These are phyloP conservation scores for Ustilago tritici DNA, from an alignment of 1,284 basidiomycete genomes.

Conservation along the genomic window DNA sequence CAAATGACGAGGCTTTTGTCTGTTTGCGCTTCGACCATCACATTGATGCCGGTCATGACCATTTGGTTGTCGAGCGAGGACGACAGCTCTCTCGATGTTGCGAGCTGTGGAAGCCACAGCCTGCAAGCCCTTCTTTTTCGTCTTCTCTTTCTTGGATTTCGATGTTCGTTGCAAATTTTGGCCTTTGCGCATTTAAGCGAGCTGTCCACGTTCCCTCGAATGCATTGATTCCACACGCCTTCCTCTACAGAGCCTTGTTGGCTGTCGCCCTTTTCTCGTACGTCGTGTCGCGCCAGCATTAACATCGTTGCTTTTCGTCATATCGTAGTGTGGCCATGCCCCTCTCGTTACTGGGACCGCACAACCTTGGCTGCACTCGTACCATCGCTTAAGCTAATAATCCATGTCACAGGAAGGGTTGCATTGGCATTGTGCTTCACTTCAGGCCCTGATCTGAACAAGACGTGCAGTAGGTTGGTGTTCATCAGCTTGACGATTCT, in stretches of 20 bases:
- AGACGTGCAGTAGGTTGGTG: neutral
- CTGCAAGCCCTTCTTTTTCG: too few species aligned
- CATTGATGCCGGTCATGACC: too few species aligned
- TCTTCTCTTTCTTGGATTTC: too few species aligned
- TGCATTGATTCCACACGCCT: conserved; percentile 16
- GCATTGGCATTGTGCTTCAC: neutral
- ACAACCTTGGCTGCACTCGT: neutral
- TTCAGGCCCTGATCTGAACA: neutral
- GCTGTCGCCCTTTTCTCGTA: conserved; percentile 1
- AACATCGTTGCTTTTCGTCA: neutral
- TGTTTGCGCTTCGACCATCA: too few species aligned
- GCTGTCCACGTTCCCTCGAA: conserved; percentile 48
- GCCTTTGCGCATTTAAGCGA: conserved; percentile 37
- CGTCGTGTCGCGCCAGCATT: neutral
- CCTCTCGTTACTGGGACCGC: neutral
- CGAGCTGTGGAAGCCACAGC: too few species aligned
- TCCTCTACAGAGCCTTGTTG: neutral
- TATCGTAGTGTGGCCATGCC: neutral
- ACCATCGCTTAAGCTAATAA: neutral
- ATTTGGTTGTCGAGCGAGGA: too few species aligned
- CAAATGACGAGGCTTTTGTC: too few species aligned
- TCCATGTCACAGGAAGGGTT: neutral
- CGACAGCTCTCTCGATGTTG: too few species aligned
- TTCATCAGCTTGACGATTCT: neutral
- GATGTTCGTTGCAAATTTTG: too few species aligned